Evolutionary conservation across 495 filamentous ascomycete species (phyloP).

Genomic region (Rhizodiscina lignyota): DNA sequence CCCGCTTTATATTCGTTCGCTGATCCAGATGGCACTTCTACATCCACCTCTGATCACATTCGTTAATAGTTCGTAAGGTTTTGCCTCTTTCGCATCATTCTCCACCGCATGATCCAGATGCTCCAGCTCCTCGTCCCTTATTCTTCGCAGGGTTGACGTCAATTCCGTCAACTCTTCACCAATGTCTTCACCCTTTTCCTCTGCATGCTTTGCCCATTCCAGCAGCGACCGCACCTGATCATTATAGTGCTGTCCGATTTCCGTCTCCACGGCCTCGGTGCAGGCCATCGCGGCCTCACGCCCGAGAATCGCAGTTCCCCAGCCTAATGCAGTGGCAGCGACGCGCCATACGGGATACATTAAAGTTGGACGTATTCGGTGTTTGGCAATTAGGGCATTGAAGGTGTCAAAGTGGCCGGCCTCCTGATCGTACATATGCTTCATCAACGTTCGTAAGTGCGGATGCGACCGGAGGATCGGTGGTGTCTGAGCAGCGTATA

Average conservation of each 20-base stretch:
- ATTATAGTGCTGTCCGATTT: constrained; percentile 95
- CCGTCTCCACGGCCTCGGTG: constrained; percentile 95
- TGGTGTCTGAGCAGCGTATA: constrained; percentile 41
- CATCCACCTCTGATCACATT: constrained; percentile 77
- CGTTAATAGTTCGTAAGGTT: constrained; percentile 79
- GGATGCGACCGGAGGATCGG: constrained; percentile 57
- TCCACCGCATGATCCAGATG: constrained; percentile 90
- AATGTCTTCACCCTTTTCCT: constrained; percentile 51
- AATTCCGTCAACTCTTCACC: constrained; percentile 64
- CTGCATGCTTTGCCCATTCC: constrained; percentile 55
- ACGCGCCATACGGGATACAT: constrained; percentile 88
- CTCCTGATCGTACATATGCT: constrained; percentile 98
- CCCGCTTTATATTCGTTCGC: constrained; percentile 66
- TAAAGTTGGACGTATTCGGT: constrained; percentile 83
- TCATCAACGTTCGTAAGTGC: constrained; percentile 75
- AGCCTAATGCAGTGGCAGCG: constrained; percentile 70
- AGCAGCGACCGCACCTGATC: constrained; percentile 68
- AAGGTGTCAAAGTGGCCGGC: constrained; percentile 72
- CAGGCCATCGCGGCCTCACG: constrained; percentile 96
- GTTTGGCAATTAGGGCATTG: constrained; percentile 66
- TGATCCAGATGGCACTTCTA: constrained; percentile 82
- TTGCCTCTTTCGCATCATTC: constrained; percentile 76
- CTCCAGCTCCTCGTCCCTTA: constrained; percentile 92
- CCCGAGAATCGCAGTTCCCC: constrained; percentile 78
- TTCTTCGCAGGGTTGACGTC: constrained; percentile 56